Evolutionary conservation across 2,329 filamentous ascomycete genomes (phyloP).

Genomic region (Balansia obtecta): DNA sequence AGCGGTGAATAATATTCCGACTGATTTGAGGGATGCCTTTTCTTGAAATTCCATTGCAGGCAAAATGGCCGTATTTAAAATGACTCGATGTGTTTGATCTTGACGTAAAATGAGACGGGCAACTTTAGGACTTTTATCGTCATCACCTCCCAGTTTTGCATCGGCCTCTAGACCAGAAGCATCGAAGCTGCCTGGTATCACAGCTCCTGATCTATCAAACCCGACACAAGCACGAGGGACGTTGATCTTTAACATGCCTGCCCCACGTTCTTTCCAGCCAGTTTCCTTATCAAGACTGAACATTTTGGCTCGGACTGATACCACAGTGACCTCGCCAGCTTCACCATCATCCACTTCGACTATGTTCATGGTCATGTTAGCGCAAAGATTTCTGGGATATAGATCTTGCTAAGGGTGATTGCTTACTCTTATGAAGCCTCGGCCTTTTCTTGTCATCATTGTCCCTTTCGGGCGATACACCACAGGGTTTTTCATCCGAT

Average conservation of each 20-base stretch:
- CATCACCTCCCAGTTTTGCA: conserved; percentile 21
- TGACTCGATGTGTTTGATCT: conserved; percentile 75
- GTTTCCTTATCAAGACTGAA: conserved; percentile 62
- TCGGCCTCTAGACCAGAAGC: conserved; percentile 37
- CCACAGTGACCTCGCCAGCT: conserved; percentile 63
- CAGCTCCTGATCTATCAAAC: conserved; percentile 37
- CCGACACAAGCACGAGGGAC: conserved; percentile 46
- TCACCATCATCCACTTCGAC: conserved; percentile 74
- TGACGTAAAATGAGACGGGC: conserved; percentile 81
- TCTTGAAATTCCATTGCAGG: conserved; percentile 71
- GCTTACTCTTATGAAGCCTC: conserved; percentile 58
- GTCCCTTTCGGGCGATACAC: conserved; percentile 37
- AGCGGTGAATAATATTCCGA: conserved; percentile 55
- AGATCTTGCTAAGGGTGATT: background rate
- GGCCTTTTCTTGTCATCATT: conserved; percentile 53
- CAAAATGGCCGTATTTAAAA: conserved; percentile 74
- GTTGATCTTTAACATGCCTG: conserved; percentile 77
- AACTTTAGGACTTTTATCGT: conserved; percentile 28
- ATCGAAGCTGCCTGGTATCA: conserved; percentile 43
- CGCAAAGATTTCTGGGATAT: background rate
- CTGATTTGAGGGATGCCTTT: conserved; percentile 58
- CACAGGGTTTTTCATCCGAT: conserved; percentile 34
- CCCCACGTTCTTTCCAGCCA: conserved; percentile 83
- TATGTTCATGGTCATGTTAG: conserved; percentile 19
- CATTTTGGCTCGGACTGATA: conserved; percentile 70